These are phyloP conservation scores for Osmozyma mogii DNA, from an alignment of 805 yeast species.

Conservation along the genomic window DNA sequence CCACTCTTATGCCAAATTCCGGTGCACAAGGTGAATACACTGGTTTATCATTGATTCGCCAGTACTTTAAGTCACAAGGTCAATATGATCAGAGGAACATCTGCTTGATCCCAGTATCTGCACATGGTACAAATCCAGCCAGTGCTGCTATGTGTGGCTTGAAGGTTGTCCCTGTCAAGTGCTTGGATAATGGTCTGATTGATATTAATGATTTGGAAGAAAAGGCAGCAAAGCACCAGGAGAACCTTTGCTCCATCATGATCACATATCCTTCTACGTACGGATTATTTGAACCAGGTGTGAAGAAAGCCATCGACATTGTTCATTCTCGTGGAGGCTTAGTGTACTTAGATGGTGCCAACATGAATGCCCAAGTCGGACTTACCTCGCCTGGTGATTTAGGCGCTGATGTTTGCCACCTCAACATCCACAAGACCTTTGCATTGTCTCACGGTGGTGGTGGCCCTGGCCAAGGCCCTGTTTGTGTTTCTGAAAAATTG, in stretches of 20 bases:
- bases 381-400: conserved; percentile 94
- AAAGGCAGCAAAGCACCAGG: conserved; percentile 64
- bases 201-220: conserved; percentile 68
- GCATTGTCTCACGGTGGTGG: conserved; percentile 99
- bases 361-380: conserved; percentile 99
- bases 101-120: conserved; percentile 93
- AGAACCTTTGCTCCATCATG: conserved; percentile 83
- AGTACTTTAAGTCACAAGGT: conserved; percentile 65
- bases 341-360: conserved; percentile 97
- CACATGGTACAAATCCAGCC: conserved; percentile 98
- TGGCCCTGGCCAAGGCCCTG: conserved; percentile 99
- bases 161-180: conserved; percentile 88
- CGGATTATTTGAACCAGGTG: conserved; percentile 92
- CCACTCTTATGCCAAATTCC: conserved; percentile 92
- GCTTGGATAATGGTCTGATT: conserved; percentile 77
- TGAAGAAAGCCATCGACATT: conserved; percentile 74
- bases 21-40: conserved; percentile 99
- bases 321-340: conserved; percentile 88
- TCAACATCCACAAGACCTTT: conserved; percentile 94
- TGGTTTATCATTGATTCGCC: conserved; percentile 79
- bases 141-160: conserved; percentile 96
- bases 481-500: conserved; percentile 81
- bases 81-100: conserved; percentile 63
- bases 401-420: conserved; percentile 97
- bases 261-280: conserved; percentile 96